phyloP scores from a whole-genome alignment of 2,329 filamentous ascomycete species.

The Leptographium flavum region DNA sequence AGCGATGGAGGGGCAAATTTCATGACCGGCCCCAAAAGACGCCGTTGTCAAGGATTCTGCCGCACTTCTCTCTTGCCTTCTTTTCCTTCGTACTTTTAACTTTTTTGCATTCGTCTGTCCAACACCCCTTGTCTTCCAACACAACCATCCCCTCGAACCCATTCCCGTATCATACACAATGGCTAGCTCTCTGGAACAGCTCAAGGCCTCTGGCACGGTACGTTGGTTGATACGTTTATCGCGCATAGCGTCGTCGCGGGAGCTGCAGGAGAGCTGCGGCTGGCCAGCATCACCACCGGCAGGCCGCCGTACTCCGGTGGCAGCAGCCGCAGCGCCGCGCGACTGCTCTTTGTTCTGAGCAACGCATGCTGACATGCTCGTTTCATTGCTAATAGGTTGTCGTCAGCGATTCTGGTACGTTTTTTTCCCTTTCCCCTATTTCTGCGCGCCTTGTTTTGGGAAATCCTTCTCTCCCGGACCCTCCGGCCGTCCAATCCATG shows the following conservation, averaged over 20 bases:
- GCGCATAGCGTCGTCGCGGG: no score
- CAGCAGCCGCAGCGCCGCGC: no score
- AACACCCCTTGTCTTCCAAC: neutral
- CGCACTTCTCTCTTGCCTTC: neutral
- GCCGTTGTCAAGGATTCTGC: neutral
- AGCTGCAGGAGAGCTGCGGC: no score
- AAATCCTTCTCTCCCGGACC: conserved; percentile 47
- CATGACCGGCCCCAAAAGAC: neutral
- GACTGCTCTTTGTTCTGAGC: no score
- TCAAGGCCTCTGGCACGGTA: conserved; percentile 95
- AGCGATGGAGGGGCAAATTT: neutral
- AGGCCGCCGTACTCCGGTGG: no score
- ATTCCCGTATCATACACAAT: no score
- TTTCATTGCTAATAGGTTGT: no score
- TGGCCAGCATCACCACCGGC: no score
- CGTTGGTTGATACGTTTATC: no score
- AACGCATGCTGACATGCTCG: no score
- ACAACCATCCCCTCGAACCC: neutral
- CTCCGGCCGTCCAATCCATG: neutral
- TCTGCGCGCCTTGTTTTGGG: conserved; percentile 75
- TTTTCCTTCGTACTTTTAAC: neutral
- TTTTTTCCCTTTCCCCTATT: no score
- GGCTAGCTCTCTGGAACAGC: conserved; percentile 85
- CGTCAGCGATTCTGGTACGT: conserved; percentile 12
- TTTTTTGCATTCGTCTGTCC: neutral